These are phyloP conservation scores for Magnolia officinalis DNA, from an alignment of 164 flowering plant species.

Conservation along the genomic window DNA sequence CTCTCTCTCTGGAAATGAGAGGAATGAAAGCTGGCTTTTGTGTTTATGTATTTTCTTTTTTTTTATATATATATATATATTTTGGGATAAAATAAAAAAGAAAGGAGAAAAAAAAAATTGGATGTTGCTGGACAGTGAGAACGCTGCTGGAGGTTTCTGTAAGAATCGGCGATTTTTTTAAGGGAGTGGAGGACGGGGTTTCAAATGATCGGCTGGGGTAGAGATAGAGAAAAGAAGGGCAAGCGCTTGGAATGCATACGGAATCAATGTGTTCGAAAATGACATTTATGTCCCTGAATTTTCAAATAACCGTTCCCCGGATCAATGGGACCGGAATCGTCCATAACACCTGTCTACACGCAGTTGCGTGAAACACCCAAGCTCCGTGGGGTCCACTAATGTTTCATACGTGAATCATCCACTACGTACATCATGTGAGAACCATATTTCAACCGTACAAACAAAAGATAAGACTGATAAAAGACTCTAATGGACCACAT, in stretches of 20 bases:
- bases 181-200: background rate
- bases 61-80: no score
- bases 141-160: background rate
- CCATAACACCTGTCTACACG: no score
- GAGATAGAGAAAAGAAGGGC: background rate
- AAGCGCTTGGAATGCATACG: no score
- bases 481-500: no score
- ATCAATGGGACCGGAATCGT: background rate
- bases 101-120: background rate
- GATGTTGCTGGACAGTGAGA: background rate
- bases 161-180: conserved; percentile 1
- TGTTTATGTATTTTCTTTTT: background rate
- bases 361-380: no score
- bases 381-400: no score
- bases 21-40: conserved; percentile 6
- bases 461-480: no score
- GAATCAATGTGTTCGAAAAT: background rate
- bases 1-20: background rate
- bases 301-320: background rate
- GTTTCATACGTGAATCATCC: no score
- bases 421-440: no score
- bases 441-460: no score
- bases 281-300: background rate
- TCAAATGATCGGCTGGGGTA: background rate
- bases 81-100: background rate